Conservation (phyloP, 2,329 filamentous ascomycete genomes). For the Epichloe uncinata region DNA sequence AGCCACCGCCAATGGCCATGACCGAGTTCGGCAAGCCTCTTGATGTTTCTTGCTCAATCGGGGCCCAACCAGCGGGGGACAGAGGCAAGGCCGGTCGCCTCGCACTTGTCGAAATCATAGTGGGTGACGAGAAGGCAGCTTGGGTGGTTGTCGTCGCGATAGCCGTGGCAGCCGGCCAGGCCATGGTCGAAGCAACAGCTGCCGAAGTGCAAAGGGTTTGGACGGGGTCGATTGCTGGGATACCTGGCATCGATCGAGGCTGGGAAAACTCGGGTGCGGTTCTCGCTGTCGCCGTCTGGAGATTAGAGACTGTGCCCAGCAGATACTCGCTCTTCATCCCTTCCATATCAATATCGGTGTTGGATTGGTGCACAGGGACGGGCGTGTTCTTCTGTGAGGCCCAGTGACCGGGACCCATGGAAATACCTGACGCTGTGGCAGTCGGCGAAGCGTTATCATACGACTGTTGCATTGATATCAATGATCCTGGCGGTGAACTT, state of each 20-base stretch:
- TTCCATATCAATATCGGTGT: slow-evolving; percentile 11
- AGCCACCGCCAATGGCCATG: slow-evolving; percentile 11
- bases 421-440: slow-evolving; percentile 5
- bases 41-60: slow-evolving; percentile 15
- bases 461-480: slow-evolving; percentile 5
- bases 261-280: slow-evolving; percentile 11
- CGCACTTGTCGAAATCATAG: slow-evolving; percentile 7
- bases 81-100: slow-evolving; percentile 22
- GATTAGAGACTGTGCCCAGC: slow-evolving; percentile 8
- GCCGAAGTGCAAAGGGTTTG: slow-evolving; percentile 12
- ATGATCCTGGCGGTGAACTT: slow-evolving; percentile 7
- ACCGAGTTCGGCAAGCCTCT: slow-evolving; percentile 10
- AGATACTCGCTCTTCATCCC: slow-evolving; percentile 12
- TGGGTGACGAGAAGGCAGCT: slow-evolving; percentile 32
- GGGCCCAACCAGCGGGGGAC: slow-evolving; percentile 17
- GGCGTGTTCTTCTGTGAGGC: slow-evolving; percentile 5
- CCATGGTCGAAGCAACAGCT: slow-evolving; percentile 8
- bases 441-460: slow-evolving; percentile 5
- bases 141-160: slow-evolving; percentile 33
- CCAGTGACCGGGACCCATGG: slow-evolving; percentile 13
- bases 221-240: slow-evolving; percentile 10
- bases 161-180: slow-evolving; percentile 25
- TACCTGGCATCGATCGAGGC: slow-evolving; percentile 12
- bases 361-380: slow-evolving; percentile 6
- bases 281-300: slow-evolving; percentile 9